These are phyloP conservation scores for Phytophthora agathidicida DNA, from an alignment of 352 stramenopile genomes.

Conservation along the genomic window DNA sequence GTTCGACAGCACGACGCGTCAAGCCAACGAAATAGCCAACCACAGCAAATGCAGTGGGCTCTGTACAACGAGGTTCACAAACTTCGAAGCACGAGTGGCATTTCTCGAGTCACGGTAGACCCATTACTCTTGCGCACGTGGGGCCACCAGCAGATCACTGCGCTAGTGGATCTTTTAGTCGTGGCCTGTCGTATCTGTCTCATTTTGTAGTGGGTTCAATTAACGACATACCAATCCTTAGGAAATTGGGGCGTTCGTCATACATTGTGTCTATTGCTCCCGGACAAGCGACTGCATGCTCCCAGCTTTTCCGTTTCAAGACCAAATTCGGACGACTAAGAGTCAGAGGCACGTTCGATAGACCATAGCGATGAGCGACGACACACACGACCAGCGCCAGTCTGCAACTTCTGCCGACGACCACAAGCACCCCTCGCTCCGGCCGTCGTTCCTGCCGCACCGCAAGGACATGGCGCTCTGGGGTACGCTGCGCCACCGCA, in stretches of 20 bases:
- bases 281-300: slow-evolving; percentile 3
- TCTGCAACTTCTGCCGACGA: slow-evolving; percentile 21
- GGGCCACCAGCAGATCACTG: not conserved
- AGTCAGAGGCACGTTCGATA: slow-evolving; percentile 16
- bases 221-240: not conserved
- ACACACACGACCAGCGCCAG: slow-evolving; percentile 20
- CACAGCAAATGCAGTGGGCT: no score
- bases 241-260: not conserved
- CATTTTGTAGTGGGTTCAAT: slow-evolving; percentile 7
- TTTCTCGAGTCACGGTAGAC: no score
- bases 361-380: slow-evolving; percentile 21
- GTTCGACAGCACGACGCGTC: no score
- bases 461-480: slow-evolving; percentile 72
- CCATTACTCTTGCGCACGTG: not conserved
- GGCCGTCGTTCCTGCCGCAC: slow-evolving; percentile 21
- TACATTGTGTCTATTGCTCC: not conserved
- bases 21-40: no score
- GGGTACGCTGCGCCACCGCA: slow-evolving; percentile 79
- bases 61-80: no score
- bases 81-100: no score
- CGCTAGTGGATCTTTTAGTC: not conserved
- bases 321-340: slow-evolving; percentile 4
- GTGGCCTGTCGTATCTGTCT: not conserved
- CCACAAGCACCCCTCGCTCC: slow-evolving; percentile 13
- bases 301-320: slow-evolving; percentile 25